A percentile compares a stretch with the other conserved stretches of the same genome.
phyloP scores from a whole-genome alignment of 2,329 filamentous ascomycete species.

The Diaporthe australafricana region DNA sequence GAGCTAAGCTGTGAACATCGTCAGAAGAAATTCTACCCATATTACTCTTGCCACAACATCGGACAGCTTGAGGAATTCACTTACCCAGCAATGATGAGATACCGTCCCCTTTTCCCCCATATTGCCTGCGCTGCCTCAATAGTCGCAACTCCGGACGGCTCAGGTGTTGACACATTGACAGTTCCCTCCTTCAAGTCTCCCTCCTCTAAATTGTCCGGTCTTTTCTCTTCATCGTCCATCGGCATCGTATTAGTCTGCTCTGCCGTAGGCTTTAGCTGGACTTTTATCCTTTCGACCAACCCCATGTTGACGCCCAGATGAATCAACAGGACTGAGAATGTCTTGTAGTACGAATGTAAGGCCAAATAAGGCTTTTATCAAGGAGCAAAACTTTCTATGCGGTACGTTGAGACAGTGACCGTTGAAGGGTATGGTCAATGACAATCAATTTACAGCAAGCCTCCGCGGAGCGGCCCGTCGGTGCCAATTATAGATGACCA shows the following conservation, averaged over 20 bases:
- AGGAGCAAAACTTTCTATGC: neutral
- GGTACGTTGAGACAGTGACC: neutral
- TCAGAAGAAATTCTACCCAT: neutral
- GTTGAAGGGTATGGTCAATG: neutral
- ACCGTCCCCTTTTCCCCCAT: constrained; percentile 42
- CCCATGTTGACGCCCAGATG: constrained; percentile 10
- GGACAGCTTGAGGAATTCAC: neutral
- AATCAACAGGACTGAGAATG: neutral
- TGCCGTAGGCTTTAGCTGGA: constrained; percentile 11
- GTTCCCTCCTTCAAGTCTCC: no score
- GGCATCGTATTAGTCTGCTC: neutral
- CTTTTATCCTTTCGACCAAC: neutral
- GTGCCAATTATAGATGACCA: no score
- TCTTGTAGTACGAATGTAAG: neutral
- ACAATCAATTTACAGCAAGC: neutral
- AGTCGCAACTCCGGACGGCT: constrained; percentile 39
- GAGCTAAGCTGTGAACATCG: constrained; percentile 37
- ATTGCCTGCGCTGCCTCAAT: constrained; percentile 43
- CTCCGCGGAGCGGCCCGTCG: neutral
- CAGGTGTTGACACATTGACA: neutral
- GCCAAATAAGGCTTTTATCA: neutral
- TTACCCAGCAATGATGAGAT: constrained; percentile 40
- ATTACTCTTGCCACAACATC: no score
- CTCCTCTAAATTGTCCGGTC: no score
- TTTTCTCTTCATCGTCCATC: neutral